Percentiles rank a stretch among this genome's conserved stretches.
These are phyloP conservation scores for Thalassia testudinum DNA, from an alignment of 116 monocot genomes.

Conservation along the genomic window DNA sequence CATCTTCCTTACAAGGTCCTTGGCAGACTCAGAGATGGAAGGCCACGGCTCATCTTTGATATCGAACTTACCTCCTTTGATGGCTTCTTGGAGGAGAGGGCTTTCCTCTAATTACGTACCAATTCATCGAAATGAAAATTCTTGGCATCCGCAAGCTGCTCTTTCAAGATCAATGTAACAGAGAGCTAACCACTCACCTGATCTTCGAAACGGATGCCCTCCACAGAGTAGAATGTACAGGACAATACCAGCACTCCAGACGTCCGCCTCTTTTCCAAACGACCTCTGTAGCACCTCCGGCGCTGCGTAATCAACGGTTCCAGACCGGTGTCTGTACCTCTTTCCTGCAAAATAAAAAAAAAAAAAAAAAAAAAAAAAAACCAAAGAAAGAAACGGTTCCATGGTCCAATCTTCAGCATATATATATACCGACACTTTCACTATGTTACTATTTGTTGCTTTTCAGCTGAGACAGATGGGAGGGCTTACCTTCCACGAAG, in stretches of 20 bases:
- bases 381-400: no score
- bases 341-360: no score
- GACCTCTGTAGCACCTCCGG: background rate
- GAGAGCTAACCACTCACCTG: background rate
- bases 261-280: background rate
- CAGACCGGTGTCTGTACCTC: background rate
- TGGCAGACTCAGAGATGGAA: background rate
- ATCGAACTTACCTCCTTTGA: background rate
- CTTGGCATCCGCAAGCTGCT: background rate
- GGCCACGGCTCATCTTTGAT: background rate
- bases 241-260: background rate
- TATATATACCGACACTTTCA: no score
- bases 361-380: no score
- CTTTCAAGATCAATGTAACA: background rate
- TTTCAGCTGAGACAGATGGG: no score
- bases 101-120: background rate
- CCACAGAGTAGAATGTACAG: background rate
- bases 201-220: background rate
- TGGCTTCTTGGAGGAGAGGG: background rate
- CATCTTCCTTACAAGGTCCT: conserved; percentile 2
- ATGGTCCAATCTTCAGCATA: no score
- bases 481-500: conserved; percentile 61
- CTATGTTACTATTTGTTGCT: no score
- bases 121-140: background rate
- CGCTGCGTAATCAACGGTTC: background rate